Evolutionary conservation across 2,329 filamentous ascomycete species (phyloP).

Genomic region (Mycogone perniciosa): DNA sequence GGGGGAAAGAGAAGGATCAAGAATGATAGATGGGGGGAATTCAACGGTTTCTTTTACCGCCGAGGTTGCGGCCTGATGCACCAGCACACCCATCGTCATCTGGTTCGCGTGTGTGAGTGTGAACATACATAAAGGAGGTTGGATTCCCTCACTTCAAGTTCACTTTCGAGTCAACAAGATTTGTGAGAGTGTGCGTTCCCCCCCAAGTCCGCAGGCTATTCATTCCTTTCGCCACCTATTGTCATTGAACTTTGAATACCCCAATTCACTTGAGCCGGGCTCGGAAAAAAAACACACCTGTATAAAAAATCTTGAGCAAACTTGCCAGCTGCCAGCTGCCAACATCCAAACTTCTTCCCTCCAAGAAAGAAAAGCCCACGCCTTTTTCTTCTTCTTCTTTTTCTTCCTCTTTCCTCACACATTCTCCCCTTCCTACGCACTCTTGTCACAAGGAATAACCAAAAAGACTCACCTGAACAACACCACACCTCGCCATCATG

Average conservation of each 20-base stretch:
- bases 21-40: too few species aligned
- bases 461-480: not conserved
- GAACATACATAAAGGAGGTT: not conserved
- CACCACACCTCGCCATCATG: slow-evolving; percentile 31
- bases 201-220: not conserved
- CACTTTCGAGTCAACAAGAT: not conserved
- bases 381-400: not conserved
- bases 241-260: slow-evolving; percentile 8
- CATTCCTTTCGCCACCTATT: slow-evolving; percentile 9
- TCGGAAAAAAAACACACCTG: not conserved
- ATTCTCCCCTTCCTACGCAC: not conserved
- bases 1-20: too few species aligned
- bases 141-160: not conserved
- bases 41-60: too few species aligned
- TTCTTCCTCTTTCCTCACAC: not conserved
- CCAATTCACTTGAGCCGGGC: slow-evolving; percentile 13
- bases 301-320: slow-evolving; percentile 7
- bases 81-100: too few species aligned
- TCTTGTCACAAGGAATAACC: not conserved
- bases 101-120: too few species aligned
- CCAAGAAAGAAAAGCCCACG: not conserved
- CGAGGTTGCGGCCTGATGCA: too few species aligned
- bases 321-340: not conserved
- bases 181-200: not conserved
- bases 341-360: not conserved